Percentiles rank a stretch among this genome's conserved stretches.
Conservation (phyloP, 2,329 filamentous ascomycete genomes). For the Cladosporium halotolerans region DNA sequence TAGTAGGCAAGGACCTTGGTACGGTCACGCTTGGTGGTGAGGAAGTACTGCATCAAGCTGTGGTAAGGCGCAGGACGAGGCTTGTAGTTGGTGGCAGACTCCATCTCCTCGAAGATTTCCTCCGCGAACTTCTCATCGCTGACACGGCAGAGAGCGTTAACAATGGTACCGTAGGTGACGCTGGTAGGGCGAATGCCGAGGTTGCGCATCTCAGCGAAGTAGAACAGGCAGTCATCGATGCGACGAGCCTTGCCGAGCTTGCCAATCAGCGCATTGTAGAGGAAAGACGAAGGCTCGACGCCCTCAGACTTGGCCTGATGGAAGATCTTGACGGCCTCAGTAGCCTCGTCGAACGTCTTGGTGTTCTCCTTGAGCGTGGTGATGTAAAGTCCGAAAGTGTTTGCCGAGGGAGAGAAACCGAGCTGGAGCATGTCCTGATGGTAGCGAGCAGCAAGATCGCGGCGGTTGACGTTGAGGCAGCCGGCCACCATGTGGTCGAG, state of each 20-base stretch:
- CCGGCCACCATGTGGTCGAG: conserved; percentile 94
- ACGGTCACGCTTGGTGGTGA: conserved; percentile 94
- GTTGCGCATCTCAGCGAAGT: conserved; percentile 95
- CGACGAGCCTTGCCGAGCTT: conserved; percentile 97
- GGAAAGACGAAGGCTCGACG: conserved; percentile 90
- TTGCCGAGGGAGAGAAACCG: conserved; percentile 85
- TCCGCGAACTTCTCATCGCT: conserved; percentile 97
- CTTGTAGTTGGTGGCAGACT: conserved; percentile 98
- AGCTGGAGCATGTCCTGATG: conserved; percentile 89
- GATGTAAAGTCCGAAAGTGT: conserved; percentile 97
- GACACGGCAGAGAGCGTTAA: conserved; percentile 94
- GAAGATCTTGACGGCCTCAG: conserved; percentile 96
- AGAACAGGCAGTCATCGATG: conserved; percentile 96
- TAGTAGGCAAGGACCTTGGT: conserved; percentile 91
- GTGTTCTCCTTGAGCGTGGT: conserved; percentile 97
- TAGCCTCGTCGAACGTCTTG: conserved; percentile 96
- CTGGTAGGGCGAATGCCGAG: conserved; percentile 91
- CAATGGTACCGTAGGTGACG: conserved; percentile 95
- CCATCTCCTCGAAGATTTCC: conserved; percentile 98
- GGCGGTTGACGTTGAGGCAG: conserved; percentile 75
- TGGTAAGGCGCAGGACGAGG: conserved; percentile 95
- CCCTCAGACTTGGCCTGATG: conserved; percentile 87
- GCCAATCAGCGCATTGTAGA: conserved; percentile 97
- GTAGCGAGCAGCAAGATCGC: conserved; percentile 73
- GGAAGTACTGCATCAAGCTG: conserved; percentile 99